Conservation (phyloP, 2,329 filamentous ascomycete species). For the Aspergillus sp. region DNA sequence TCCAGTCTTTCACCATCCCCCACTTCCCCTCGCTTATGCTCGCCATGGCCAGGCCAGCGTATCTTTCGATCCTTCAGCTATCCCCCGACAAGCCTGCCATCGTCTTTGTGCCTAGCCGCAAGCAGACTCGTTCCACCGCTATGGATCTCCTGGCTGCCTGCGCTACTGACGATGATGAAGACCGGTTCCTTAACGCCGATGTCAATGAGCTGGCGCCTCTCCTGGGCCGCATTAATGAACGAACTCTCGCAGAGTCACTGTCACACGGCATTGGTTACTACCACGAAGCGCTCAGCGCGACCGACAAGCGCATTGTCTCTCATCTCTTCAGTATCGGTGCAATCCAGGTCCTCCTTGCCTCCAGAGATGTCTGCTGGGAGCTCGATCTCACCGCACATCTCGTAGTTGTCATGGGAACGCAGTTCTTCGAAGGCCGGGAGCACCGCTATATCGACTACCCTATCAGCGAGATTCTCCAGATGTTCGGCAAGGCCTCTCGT, state of each 20-base stretch:
- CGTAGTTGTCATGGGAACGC: slow-evolving; percentile 95
- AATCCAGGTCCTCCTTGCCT: slow-evolving; percentile 80
- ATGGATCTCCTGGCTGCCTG: slow-evolving; percentile 86
- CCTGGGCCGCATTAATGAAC: slow-evolving; percentile 80
- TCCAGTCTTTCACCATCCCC: slow-evolving; percentile 92
- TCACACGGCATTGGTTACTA: slow-evolving; percentile 96
- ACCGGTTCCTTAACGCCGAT: slow-evolving; percentile 87
- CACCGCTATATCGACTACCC: slow-evolving; percentile 97
- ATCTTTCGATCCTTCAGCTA: slow-evolving; percentile 82
- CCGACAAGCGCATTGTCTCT: slow-evolving; percentile 90
- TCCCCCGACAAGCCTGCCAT: slow-evolving; percentile 87
- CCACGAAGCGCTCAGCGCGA: slow-evolving; percentile 85
- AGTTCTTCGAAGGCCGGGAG: slow-evolving; percentile 94
- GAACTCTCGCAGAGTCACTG: slow-evolving; percentile 81
- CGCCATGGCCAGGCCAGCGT: slow-evolving; percentile 94
- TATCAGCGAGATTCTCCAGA: slow-evolving; percentile 89
- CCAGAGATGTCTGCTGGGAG: slow-evolving; percentile 94
- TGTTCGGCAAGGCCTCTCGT: slow-evolving; percentile 92
- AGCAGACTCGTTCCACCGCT: slow-evolving; percentile 86
- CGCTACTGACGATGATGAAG: slow-evolving; percentile 84
- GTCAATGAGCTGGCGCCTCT: slow-evolving; percentile 79
- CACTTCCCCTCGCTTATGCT: slow-evolving; percentile 98
- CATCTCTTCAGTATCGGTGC: slow-evolving; percentile 88
- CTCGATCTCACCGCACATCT: slow-evolving; percentile 84
- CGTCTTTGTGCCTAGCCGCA: slow-evolving; percentile 88